phyloP scores from a whole-genome alignment of 768 basidiomycete genomes.

The Chalciporus sphaerocephalus region DNA sequence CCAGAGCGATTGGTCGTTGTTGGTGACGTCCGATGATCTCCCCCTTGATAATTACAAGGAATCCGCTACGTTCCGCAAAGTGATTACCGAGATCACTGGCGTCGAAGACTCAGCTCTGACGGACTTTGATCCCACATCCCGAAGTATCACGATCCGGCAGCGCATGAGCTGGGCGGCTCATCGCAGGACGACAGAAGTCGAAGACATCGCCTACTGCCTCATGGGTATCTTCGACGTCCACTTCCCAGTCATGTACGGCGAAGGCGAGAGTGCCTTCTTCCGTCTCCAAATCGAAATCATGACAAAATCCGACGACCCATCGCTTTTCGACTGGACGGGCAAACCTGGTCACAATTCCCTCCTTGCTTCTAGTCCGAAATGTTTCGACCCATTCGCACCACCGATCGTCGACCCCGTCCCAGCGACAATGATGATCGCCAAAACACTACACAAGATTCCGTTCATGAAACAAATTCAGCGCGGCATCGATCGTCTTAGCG shows the following conservation, averaged over 20 bases:
- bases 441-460: conserved; percentile 9
- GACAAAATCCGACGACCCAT: conserved; percentile 18
- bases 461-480: conserved; percentile 10
- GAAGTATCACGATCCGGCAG: conserved; percentile 12
- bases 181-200: conserved; percentile 27
- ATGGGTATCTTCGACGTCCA: conserved; percentile 28
- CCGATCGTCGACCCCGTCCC: conserved; percentile 17
- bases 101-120: conserved; percentile 18
- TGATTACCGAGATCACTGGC: conserved; percentile 15
- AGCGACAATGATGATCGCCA: conserved; percentile 7
- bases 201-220: conserved; percentile 28
- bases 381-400: conserved; percentile 22
- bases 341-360: conserved; percentile 12
- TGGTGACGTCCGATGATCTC: conserved; percentile 12
- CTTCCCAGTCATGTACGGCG: conserved; percentile 30
- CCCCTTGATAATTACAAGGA: conserved; percentile 19
- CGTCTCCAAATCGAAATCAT: conserved; percentile 29
- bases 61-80: conserved; percentile 8
- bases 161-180: conserved; percentile 28
- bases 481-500: conserved; percentile 9
- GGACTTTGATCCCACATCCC: conserved; percentile 15
- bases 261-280: conserved; percentile 23
- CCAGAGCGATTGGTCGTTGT: conserved; percentile 19
- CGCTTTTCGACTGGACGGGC: conserved; percentile 27
- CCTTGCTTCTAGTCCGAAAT: conserved; percentile 15